phyloP scores from a whole-genome alignment of 2,329 filamentous ascomycete genomes.

The Dactylellina sp. region DNA sequence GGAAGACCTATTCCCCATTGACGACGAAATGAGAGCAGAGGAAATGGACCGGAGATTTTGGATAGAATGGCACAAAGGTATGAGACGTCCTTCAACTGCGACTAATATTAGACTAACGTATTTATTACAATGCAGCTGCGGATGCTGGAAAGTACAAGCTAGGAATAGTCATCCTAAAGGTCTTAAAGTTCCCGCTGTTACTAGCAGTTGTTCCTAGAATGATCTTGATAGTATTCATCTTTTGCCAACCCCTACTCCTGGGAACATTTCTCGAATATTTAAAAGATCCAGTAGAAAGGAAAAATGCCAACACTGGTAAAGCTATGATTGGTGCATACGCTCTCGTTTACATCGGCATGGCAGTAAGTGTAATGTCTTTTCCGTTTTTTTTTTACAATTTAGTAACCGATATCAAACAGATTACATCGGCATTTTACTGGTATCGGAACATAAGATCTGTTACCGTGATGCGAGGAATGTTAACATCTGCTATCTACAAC shows the following conservation, averaged over 20 bases:
- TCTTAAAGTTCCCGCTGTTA: slow-evolving; percentile 47
- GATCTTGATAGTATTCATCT: slow-evolving; percentile 61
- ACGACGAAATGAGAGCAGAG: slow-evolving; percentile 61
- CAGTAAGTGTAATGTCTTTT: slow-evolving; percentile 34
- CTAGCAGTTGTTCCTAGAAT: slow-evolving; percentile 61
- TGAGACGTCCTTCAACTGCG: neutral
- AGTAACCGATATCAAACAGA: slow-evolving; percentile 15
- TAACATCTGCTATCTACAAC: slow-evolving; percentile 63
- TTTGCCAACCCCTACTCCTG: slow-evolving; percentile 63
- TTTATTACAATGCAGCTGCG: slow-evolving; percentile 4
- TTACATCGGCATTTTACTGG: slow-evolving; percentile 59
- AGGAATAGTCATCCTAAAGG: neutral
- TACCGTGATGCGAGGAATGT: slow-evolving; percentile 62
- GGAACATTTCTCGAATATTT: slow-evolving; percentile 62
- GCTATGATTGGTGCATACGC: slow-evolving; percentile 62
- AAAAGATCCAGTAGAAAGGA: slow-evolving; percentile 39
- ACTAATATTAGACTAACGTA: neutral
- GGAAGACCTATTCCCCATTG: slow-evolving; percentile 56
- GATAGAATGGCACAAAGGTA: slow-evolving; percentile 61
- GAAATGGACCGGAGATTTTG: slow-evolving; percentile 64
- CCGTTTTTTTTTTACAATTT: slow-evolving; percentile 29
- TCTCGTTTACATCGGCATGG: slow-evolving; percentile 62
- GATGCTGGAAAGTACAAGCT: slow-evolving; percentile 9
- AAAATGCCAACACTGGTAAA: slow-evolving; percentile 58
- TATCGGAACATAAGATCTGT: slow-evolving; percentile 59